Evolutionary conservation across 768 basidiomycete species (phyloP).

Genomic region (Trametes gibbosa): DNA sequence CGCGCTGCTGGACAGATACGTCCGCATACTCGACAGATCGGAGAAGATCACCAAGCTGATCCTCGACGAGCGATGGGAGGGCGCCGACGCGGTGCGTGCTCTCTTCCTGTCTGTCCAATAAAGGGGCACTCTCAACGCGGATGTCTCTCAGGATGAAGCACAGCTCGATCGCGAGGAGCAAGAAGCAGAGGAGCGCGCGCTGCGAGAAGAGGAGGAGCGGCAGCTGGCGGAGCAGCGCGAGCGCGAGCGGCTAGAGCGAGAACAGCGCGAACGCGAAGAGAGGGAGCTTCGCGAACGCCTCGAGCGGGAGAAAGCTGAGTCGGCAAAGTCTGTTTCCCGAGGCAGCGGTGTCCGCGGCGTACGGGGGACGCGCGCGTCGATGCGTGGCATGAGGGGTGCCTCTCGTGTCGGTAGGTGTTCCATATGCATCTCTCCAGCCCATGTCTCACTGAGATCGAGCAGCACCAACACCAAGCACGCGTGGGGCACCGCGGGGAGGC

Average conservation of each 20-base stretch:
- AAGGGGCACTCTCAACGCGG: not conserved
- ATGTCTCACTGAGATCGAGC: not conserved
- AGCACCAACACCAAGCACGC: slow-evolving; percentile 13
- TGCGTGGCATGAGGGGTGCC: slow-evolving; percentile 37
- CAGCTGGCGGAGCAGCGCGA: slow-evolving; percentile 32
- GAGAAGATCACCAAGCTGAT: slow-evolving; percentile 67
- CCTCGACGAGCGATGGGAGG: slow-evolving; percentile 75
- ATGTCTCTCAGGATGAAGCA: slow-evolving; percentile 55
- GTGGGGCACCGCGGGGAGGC: slow-evolving; percentile 5
- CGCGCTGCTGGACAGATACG: slow-evolving; percentile 72
- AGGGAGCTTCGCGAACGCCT: slow-evolving; percentile 40
- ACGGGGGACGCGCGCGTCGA: slow-evolving; percentile 66
- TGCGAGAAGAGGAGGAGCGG: slow-evolving; percentile 36
- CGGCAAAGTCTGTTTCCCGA: slow-evolving; percentile 21
- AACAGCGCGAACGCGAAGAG: slow-evolving; percentile 45
- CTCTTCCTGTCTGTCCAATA: not conserved
- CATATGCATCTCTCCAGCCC: too few relatives aligned
- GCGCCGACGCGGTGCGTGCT: slow-evolving; percentile 62
- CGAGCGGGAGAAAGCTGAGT: slow-evolving; percentile 47
- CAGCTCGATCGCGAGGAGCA: slow-evolving; percentile 43
- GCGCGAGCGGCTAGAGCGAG: slow-evolving; percentile 48
- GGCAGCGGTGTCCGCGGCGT: slow-evolving; percentile 67
- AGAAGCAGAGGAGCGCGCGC: slow-evolving; percentile 38
- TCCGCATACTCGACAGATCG: slow-evolving; percentile 63
- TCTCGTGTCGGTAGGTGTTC: slow-evolving; percentile 14